Percentiles rank a stretch among this genome's conserved stretches.
Conservation (phyloP, 305 asterid genomes). For the Rubia occidens region DNA sequence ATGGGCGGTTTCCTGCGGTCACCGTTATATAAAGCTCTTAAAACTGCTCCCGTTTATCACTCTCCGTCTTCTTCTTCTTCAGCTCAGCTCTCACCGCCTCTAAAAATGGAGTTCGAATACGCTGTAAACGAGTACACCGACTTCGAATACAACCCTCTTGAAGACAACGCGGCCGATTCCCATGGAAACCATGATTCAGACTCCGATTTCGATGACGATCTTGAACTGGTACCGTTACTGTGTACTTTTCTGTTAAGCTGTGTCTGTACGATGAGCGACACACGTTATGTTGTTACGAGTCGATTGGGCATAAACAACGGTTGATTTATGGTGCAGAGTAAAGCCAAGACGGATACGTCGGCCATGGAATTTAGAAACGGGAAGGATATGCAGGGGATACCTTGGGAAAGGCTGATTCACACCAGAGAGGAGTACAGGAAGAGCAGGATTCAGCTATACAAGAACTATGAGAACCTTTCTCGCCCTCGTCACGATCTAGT, state of each 20-base stretch:
- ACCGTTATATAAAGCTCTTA: background rate
- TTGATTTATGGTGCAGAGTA: constrained; percentile 26
- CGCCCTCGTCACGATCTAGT: constrained; percentile 43
- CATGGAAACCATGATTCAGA: constrained; percentile 34
- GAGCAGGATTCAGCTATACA: constrained; percentile 68
- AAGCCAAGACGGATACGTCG: constrained; percentile 59
- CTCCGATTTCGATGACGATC: constrained; percentile 66
- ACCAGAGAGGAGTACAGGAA: constrained; percentile 68
- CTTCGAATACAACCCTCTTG: constrained; percentile 30
- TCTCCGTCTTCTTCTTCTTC: background rate
- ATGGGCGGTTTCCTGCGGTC: background rate
- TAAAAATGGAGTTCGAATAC: constrained; percentile 43
- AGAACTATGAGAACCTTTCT: constrained; percentile 58
- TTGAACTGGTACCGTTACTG: constrained; percentile 35
- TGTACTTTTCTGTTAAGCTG: background rate
- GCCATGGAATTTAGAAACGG: constrained; percentile 72
- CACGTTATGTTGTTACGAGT: background rate
- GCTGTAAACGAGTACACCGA: constrained; percentile 42
- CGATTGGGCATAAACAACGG: too few species aligned
- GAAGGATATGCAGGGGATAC: constrained; percentile 93
- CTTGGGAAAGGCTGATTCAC: constrained; percentile 80
- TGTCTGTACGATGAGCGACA: background rate
- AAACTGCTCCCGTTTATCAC: background rate
- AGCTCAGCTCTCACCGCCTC: constrained; percentile 22
- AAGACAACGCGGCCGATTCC: constrained; percentile 17